Evolutionary conservation across 1,139 yeast genomes (phyloP), one percentile per base, ranked within the genome.

Genomic region (Blastobotrys proliferans): DNA sequence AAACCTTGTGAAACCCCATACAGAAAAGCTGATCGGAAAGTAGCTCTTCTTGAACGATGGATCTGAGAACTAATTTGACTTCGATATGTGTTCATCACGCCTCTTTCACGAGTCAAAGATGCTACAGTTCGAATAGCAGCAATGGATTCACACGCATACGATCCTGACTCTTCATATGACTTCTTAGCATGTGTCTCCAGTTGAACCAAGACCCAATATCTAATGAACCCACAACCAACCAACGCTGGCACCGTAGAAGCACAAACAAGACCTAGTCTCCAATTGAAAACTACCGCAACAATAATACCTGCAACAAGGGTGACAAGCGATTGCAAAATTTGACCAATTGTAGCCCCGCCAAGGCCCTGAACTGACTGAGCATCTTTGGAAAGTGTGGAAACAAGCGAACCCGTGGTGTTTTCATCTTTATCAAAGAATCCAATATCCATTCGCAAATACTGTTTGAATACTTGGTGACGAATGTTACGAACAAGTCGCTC

Each of bases 291-390:
- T 81, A 78, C 42, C 79, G 85, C 47, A 76, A 83, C 57, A 72
- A 74, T 57, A 76, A 79, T 92, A 79, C 94, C 88, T 76, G 67
- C 71, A 29, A 66, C 79, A 2, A 88, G 74, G 19, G 79, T 70
- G 29, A 94, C 88, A 2, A 84, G 77, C 13, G 77, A 70, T 14
- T 94, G 94, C 50, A 83, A 76, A 40, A 88, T 77, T 3, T 83
- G 68, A 11, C 94, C 86, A 45, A 94, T 74, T 36, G 84, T 81
- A 21, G 95, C 95, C 59, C 92, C 97, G 30, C 94, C 83, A 31
- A 87, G 73, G 55, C 88, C 88, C 46, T 85, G 79, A 19, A 88
- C 90, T 32, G 85, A 78, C 57, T 83, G 88, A 1, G 95, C 90
- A 61, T 88, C 96, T 46, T 83, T 81, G 28, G 92, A 81, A 22